phyloP scores from a whole-genome alignment of 2,329 filamentous ascomycete species.

The Epichloe scottii region DNA sequence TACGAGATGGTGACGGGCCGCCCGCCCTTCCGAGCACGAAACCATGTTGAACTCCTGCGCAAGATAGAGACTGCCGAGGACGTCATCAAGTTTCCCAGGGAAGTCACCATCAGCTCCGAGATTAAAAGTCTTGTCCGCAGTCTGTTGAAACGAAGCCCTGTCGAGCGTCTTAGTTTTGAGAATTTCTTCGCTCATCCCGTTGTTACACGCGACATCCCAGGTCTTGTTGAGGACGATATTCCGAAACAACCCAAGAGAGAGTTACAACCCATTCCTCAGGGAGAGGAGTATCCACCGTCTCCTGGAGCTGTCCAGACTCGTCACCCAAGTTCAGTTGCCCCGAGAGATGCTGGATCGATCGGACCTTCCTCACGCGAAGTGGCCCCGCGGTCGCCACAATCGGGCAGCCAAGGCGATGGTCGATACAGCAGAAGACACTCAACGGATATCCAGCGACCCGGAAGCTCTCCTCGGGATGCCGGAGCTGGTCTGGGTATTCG shows the following conservation, averaged over 20 bases:
- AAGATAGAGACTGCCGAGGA: conserved; percentile 88
- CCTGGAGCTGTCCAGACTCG: conserved; percentile 17
- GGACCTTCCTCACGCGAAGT: conserved; percentile 32
- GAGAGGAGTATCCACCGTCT: conserved; percentile 15
- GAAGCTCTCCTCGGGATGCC: conserved; percentile 33
- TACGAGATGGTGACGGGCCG: conserved; percentile 91
- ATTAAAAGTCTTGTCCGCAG: conserved; percentile 71
- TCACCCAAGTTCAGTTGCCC: conserved; percentile 19
- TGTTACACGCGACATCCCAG: conserved; percentile 64
- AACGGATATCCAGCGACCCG: conserved; percentile 18
- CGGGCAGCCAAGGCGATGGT: conserved; percentile 29
- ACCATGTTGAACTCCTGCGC: conserved; percentile 85
- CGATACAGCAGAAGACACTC: conserved; percentile 19
- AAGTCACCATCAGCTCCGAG: conserved; percentile 56
- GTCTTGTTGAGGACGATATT: conserved; percentile 65
- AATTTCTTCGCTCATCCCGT: conserved; percentile 70
- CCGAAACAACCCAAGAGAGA: conserved; percentile 29
- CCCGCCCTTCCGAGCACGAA: conserved; percentile 82
- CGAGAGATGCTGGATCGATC: conserved; percentile 21
- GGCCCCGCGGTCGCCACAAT: conserved; percentile 28
- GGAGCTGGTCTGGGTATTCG: conserved; percentile 40
- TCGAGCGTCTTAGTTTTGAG: conserved; percentile 75
- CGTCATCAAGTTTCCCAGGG: conserved; percentile 67
- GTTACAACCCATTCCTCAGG: conserved; percentile 20
- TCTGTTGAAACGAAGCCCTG: conserved; percentile 73